phyloP scores from a whole-genome alignment of 2,329 filamentous ascomycete genomes.

The Decorospora gaudefroyi region DNA sequence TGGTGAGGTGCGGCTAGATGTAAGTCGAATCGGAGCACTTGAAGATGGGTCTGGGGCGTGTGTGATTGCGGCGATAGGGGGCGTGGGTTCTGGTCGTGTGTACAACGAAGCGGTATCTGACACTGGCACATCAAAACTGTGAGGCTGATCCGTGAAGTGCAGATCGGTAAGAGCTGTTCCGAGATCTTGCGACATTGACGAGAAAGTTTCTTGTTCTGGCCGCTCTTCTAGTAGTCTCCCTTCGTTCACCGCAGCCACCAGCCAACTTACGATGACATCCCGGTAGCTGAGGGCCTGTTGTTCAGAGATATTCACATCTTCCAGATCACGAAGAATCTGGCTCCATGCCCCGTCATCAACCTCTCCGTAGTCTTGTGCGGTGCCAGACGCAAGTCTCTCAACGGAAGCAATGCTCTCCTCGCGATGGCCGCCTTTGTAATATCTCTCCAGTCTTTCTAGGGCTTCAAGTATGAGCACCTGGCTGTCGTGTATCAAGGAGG shows the following conservation, averaged over 20 bases:
- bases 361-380: conserved; percentile 15
- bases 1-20: background rate
- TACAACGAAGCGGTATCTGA: conserved; percentile 6
- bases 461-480: conserved; percentile 39
- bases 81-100: background rate
- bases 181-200: conserved; percentile 13
- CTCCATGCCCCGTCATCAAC: conserved; percentile 38
- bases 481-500: conserved; percentile 34
- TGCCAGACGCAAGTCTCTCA: conserved; percentile 25
- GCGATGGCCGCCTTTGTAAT: conserved; percentile 37
- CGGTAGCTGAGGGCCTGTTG: conserved; percentile 31
- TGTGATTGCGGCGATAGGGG: background rate
- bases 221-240: conserved; percentile 35
- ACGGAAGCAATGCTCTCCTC: conserved; percentile 38
- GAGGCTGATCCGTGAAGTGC: background rate
- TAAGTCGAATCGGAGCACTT: background rate
- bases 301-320: conserved; percentile 37
- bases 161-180: conserved; percentile 2
- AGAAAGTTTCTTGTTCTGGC: conserved; percentile 9
- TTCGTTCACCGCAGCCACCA: conserved; percentile 39
- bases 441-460: conserved; percentile 34
- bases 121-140: conserved; percentile 5
- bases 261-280: conserved; percentile 39
- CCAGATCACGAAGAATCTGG: conserved; percentile 40
- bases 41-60: background rate